phyloP scores from a whole-genome alignment of 2,329 filamentous ascomycete genomes.

The Aspergillus aculeatus region DNA sequence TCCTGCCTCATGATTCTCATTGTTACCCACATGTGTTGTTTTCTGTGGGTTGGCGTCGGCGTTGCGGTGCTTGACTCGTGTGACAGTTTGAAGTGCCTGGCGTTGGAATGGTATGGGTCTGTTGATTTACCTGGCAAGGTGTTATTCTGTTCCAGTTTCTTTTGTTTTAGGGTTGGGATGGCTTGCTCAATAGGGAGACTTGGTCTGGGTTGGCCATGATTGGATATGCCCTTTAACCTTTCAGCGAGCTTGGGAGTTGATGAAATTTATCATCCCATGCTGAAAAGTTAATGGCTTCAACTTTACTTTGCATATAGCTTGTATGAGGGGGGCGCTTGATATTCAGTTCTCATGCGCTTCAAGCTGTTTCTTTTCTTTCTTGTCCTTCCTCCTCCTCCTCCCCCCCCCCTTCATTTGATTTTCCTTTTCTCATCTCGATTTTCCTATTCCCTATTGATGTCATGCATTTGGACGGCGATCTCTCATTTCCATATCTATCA shows the following conservation, averaged over 20 bases:
- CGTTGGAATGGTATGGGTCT: conserved; percentile 22
- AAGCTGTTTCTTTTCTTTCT: conserved; percentile 10
- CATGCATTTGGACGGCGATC: conserved; percentile 10
- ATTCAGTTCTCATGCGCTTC: conserved; percentile 18
- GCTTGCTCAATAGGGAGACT: conserved; percentile 13
- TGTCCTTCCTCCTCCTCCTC: neutral
- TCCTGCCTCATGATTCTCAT: conserved; percentile 11
- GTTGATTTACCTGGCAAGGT: conserved; percentile 22
- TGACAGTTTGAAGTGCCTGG: conserved; percentile 19
- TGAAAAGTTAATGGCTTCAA: conserved; percentile 22
- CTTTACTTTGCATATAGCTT: conserved; percentile 22
- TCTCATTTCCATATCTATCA: neutral
- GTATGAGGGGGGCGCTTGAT: conserved; percentile 20
- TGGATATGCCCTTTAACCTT: conserved; percentile 4
- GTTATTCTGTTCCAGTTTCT: conserved; percentile 9
- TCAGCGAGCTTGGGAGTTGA: conserved; percentile 14
- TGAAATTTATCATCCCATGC: conserved; percentile 17
- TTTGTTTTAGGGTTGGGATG: conserved; percentile 10
- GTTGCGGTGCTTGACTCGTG: conserved; percentile 19
- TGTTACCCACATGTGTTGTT: conserved; percentile 9
- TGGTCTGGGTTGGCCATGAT: conserved; percentile 17
- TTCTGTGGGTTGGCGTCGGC: conserved; percentile 23
- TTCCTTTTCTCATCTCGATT: neutral
- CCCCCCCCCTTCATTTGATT: neutral
- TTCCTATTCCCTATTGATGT: conserved; percentile 5